Conservation (phyloP, 495 filamentous ascomycete species). For the Daldinia childiae region DNA sequence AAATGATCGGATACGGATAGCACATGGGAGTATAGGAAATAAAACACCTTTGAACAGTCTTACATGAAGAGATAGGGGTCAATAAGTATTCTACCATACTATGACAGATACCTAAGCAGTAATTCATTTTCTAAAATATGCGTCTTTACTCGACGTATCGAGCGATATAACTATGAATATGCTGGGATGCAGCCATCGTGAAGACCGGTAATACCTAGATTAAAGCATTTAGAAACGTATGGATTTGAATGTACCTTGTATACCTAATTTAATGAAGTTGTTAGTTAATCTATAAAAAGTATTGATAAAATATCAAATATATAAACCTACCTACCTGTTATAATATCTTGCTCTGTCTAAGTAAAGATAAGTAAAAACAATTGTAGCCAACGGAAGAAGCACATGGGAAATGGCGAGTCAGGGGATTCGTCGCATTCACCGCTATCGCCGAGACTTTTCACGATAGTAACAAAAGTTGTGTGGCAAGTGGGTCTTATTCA, state of each 20-base stretch:
- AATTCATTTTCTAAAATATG: not conserved
- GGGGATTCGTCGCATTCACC: slow-evolving; percentile 11
- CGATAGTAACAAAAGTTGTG: slow-evolving; percentile 29
- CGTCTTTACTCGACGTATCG: no score
- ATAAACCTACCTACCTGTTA: no score
- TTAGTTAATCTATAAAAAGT: no score
- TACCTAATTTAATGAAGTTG: no score
- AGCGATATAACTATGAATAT: slow-evolving; percentile 49
- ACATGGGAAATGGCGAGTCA: slow-evolving; percentile 27
- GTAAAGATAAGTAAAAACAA: not conserved
- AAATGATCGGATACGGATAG: not conserved
- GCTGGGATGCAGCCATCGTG: slow-evolving; percentile 62
- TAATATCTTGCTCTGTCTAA: not conserved
- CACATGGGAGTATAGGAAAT: not conserved
- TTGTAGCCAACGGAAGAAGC: slow-evolving; percentile 28
- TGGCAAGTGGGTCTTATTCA: slow-evolving; percentile 23
- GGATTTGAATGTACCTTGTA: no score
- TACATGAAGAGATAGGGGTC: not conserved
- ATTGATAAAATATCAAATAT: no score
- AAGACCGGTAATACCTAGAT: no score
- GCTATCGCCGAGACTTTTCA: slow-evolving; percentile 34
- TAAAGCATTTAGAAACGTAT: no score
- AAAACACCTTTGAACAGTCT: not conserved
- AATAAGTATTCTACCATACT: not conserved
- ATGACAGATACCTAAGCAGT: not conserved